Evolutionary conservation across 2,329 filamentous ascomycete genomes (phyloP).

Genomic region (Clarireedia hainanense): DNA sequence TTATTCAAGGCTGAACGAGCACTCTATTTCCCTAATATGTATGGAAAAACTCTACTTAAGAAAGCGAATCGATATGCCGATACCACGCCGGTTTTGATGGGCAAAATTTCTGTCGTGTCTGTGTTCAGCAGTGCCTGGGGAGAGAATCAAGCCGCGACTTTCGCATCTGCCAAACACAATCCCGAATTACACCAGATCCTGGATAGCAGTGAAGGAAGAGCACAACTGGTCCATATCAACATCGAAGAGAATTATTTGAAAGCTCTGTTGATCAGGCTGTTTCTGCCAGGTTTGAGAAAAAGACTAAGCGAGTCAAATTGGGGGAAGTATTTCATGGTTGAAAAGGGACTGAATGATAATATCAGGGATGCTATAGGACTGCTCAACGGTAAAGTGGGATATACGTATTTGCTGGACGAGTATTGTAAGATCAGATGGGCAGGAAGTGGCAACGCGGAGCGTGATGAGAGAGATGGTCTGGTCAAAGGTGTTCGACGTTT

Average conservation of each 20-base stretch:
- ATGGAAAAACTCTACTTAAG: conserved; percentile 66
- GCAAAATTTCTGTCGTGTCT: conserved; percentile 69
- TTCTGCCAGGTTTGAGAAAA: conserved; percentile 45
- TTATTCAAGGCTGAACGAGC: conserved; percentile 76
- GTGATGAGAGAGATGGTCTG: conserved; percentile 59
- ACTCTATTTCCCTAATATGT: conserved; percentile 89
- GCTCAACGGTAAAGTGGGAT: conserved; percentile 78
- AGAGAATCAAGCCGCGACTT: conserved; percentile 68
- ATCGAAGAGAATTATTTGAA: conserved; percentile 73
- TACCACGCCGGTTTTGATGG: conserved; percentile 68
- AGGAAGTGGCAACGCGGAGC: conserved; percentile 63
- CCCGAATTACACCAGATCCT: conserved; percentile 59
- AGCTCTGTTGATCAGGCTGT: conserved; percentile 49
- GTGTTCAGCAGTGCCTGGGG: conserved; percentile 84
- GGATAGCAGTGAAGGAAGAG: conserved; percentile 41
- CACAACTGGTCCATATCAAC: conserved; percentile 81
- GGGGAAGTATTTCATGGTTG: conserved; percentile 54
- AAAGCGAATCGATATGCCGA: conserved; percentile 41
- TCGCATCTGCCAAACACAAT: conserved; percentile 58
- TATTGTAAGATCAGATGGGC: conserved; percentile 92
- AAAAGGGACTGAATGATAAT: conserved; percentile 49
- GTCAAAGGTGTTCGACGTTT: conserved; percentile 56
- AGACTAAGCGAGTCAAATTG: conserved; percentile 45
- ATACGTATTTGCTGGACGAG: conserved; percentile 83
- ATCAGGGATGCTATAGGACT: conserved; percentile 58